Base-by-base conservation (phyloP, 1,284 basidiomycete species). In the Moesziomyces sp. region DNA sequence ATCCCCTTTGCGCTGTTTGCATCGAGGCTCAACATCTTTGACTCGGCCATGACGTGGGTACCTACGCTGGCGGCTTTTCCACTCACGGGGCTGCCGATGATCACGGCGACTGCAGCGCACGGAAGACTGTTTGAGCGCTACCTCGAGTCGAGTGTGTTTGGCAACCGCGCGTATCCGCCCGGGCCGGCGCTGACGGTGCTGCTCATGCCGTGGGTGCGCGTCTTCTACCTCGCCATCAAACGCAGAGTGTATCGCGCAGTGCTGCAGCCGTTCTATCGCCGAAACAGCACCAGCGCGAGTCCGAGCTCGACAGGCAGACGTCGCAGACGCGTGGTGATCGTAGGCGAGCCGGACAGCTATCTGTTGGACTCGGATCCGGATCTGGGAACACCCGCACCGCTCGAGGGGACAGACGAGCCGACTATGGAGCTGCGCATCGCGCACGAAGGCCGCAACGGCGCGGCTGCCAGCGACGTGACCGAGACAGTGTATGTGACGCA, bases 1-100 rank as follows among this genome's bases (percentile, higher is more conserved):
- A 79, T 83, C 24, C 81, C 81, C 1, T 75, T 83, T 24, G 74
- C 74, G n/a, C 68, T 83, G 6, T 63, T 82, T 16, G 73, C 75
- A 9, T 67, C 74, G 19, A 58, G 72, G 45, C 55, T 82, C 38
- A 72, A 73, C 21, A 45, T 81, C 44, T 67, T 82, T n/a, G 77
- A 79, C 24, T 68, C 64, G 23, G 64, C 78, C 46, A 64, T 76
- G 49, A 77, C 73, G 0, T 82, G 79, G 78, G 53, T 79, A 1
- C 80, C 80, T 2, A 76, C 78, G 5, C 35, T 80, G 34, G 66
- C 80, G 2, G 74, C 73, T 14, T 61, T 77, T 14, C 78, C 74
- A 14, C 49, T 78, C 46, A 67, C 65, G 16, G 61, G 67, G 38
- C 44, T 73, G 3, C 61, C 63, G 5, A 38, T 69, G 49, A 52